Evolutionary conservation across 495 filamentous ascomycete species (phyloP).

Genomic region (Aspergillus haitiensis): DNA sequence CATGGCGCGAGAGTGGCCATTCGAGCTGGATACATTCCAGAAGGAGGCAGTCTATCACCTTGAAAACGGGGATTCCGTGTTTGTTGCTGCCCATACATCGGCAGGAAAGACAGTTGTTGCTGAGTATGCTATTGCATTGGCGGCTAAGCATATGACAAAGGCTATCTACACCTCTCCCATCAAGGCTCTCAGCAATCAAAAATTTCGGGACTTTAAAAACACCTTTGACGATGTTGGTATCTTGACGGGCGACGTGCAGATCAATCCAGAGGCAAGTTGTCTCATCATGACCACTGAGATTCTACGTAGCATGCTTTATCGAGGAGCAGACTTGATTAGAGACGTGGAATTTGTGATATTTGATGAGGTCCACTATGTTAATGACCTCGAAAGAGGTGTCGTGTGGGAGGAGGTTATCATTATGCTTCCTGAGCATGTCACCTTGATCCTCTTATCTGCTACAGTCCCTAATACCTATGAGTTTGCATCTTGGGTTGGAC

Average conservation of each 20-base stretch:
- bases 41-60: constrained; percentile 98
- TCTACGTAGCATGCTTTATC: constrained; percentile 95
- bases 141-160: constrained; percentile 97
- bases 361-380: constrained; percentile 98
- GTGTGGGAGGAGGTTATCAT: constrained; percentile 99
- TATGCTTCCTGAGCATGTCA: constrained; percentile 96
- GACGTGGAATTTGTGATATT: constrained; percentile 99
- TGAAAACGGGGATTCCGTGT: constrained; percentile 94
- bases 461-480: constrained; percentile 97
- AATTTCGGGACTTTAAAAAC: constrained; percentile 90
- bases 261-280: constrained; percentile 96
- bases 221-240: constrained; percentile 95
- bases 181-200: constrained; percentile 97
- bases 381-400: constrained; percentile 93
- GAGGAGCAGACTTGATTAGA: constrained; percentile 91
- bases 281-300: constrained; percentile 99
- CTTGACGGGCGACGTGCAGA: constrained; percentile 95
- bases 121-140: constrained; percentile 95
- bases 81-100: constrained; percentile 98
- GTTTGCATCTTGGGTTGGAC: constrained; percentile 97
- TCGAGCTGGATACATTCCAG: constrained; percentile 96
- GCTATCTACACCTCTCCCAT: constrained; percentile 99
- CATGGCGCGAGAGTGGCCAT: constrained; percentile 94
- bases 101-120: constrained; percentile 98
- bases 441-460: constrained; percentile 89